Percentiles rank a stretch among this genome's conserved stretches.
phyloP scores from a whole-genome alignment of 2,329 filamentous ascomycete species.

The Dactylellina cionopaga region DNA sequence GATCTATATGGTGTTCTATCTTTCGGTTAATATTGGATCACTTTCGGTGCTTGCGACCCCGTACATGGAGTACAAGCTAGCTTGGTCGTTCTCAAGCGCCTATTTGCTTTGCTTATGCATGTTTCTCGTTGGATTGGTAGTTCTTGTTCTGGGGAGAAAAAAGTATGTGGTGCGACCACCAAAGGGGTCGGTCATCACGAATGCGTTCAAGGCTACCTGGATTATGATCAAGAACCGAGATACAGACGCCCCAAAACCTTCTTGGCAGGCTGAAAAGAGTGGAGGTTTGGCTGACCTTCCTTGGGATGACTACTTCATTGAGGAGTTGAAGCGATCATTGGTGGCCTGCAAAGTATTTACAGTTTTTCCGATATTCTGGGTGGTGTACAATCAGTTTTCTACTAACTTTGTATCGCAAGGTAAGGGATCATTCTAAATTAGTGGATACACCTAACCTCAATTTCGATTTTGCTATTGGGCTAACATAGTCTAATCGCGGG shows the following conservation, averaged over 20 bases:
- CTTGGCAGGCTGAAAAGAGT: conserved; percentile 68
- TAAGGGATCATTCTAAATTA: conserved; percentile 56
- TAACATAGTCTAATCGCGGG: conserved; percentile 63
- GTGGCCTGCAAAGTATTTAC: conserved; percentile 77
- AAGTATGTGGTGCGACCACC: conserved; percentile 67
- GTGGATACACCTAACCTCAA: not conserved
- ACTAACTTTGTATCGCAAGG: conserved; percentile 73
- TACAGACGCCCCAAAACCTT: conserved; percentile 73
- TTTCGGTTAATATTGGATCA: conserved; percentile 78
- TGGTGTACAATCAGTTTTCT: conserved; percentile 75
- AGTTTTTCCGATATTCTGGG: conserved; percentile 74
- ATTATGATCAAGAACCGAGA: conserved; percentile 65
- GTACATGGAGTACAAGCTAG: conserved; percentile 73
- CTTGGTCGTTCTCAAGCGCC: conserved; percentile 65
- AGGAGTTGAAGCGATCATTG: conserved; percentile 73
- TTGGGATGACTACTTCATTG: conserved; percentile 77
- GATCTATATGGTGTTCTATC: conserved; percentile 80
- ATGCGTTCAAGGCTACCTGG: conserved; percentile 71
- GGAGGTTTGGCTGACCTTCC: conserved; percentile 61
- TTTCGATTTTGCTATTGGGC: not conserved
- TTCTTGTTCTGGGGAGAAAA: conserved; percentile 65
- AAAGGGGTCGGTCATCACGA: conserved; percentile 72
- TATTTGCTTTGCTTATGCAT: conserved; percentile 71
- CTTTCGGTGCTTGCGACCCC: conserved; percentile 74
- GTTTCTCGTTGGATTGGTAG: conserved; percentile 70